Conservation (phyloP, 2,329 filamentous ascomycete species). For the Cladophialophora psammophila region DNA sequence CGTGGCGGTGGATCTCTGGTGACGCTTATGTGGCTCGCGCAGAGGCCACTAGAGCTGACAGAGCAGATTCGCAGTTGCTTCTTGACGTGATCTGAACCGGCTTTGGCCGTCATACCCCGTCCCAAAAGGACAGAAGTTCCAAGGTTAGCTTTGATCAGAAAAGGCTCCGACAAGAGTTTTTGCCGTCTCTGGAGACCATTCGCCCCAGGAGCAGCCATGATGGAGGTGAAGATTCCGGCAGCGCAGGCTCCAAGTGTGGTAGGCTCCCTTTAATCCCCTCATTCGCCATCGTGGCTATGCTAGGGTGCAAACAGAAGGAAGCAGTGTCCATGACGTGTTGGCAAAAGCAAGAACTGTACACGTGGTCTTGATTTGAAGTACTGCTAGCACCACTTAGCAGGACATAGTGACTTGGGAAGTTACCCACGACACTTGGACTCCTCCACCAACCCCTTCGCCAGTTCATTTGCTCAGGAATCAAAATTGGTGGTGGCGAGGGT, state of each 20-base stretch:
- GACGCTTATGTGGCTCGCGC: not conserved
- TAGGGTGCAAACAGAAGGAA: not conserved
- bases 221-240: not conserved
- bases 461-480: no score
- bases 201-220: not conserved
- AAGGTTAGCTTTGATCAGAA: not conserved
- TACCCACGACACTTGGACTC: not conserved
- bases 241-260: not conserved
- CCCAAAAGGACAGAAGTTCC: not conserved
- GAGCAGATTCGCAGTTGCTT: not conserved
- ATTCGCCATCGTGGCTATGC: conserved; percentile 2
- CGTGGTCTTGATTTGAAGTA: not conserved
- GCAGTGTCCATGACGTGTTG: not conserved
- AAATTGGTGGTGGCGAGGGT: not conserved
- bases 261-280: not conserved
- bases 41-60: not conserved
- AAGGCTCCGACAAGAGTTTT: not conserved
- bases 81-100: not conserved
- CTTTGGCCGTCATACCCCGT: not conserved
- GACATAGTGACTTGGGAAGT: not conserved
- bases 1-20: not conserved
- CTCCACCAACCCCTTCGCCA: not conserved
- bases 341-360: not conserved
- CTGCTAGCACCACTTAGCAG: not conserved
- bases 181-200: not conserved